Evolutionary conservation across 23 red algal species (phyloP).

Genomic region (Gracilariopsis chorda): DNA sequence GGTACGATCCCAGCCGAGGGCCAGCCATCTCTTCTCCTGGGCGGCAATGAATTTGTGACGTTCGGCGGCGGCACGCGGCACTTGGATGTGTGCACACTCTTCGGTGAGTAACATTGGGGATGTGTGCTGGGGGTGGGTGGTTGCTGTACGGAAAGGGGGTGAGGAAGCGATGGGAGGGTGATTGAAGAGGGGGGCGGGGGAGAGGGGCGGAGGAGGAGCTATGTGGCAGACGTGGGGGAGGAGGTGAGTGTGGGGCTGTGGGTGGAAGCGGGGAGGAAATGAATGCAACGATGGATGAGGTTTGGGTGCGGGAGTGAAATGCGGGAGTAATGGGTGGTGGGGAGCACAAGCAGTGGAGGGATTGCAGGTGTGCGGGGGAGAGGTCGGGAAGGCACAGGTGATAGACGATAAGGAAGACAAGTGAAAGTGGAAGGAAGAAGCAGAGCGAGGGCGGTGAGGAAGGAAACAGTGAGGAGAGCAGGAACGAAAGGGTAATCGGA

Average conservation of each 20-base stretch:
- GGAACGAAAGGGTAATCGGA: not conserved
- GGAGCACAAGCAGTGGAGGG: not conserved
- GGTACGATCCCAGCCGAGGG: slow-evolving; percentile 49
- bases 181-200: not conserved
- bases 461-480: not conserved
- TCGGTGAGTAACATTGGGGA: slow-evolving; percentile 71
- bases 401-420: not conserved
- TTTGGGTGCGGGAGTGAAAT: not conserved
- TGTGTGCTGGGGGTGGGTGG: not conserved
- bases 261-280: not conserved
- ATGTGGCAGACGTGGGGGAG: not conserved
- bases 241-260: not conserved
- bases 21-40: slow-evolving; percentile 55
- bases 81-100: slow-evolving; percentile 31
- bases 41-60: slow-evolving; percentile 65
- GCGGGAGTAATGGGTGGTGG: not conserved
- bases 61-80: slow-evolving; percentile 39
- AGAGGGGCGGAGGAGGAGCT: not conserved
- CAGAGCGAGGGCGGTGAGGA: not conserved
- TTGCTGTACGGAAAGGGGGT: not conserved
- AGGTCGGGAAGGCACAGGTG: not conserved
- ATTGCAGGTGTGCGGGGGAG: not conserved
- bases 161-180: not conserved
- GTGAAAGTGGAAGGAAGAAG: not conserved
- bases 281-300: not conserved